These are phyloP conservation scores for Ulmus americana DNA, from an alignment of 331 rosid species.

Conservation along the genomic window DNA sequence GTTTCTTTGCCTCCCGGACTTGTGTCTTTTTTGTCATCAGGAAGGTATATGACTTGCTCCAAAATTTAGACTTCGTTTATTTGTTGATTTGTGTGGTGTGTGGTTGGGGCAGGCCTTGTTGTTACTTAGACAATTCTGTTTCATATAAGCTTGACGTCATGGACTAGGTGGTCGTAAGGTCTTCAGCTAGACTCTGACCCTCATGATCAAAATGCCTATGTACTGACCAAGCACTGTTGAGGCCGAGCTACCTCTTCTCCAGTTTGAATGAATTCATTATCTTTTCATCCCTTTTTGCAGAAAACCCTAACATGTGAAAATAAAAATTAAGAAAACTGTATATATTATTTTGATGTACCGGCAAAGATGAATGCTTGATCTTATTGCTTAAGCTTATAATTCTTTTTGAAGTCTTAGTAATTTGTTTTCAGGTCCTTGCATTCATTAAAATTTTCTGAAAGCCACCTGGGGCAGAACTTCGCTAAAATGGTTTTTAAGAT, in stretches of 20 bases:
- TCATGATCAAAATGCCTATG: neutral
- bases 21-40: constrained; percentile 57
- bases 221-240: neutral
- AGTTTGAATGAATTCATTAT: neutral
- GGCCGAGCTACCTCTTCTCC: neutral
- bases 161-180: neutral
- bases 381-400: neutral
- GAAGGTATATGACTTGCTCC: constrained; percentile 51
- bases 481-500: constrained; percentile 49
- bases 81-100: constrained; percentile 13
- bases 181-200: neutral
- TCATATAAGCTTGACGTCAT: neutral
- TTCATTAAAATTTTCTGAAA: constrained; percentile 57
- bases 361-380: neutral
- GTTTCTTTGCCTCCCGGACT: constrained; percentile 58
- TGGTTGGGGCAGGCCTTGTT: constrained; percentile 5
- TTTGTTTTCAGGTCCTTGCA: constrained; percentile 51
- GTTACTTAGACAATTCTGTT: constrained; percentile 2
- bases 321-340: too few species aligned
- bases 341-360: neutral
- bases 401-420: constrained; percentile 11
- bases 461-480: constrained; percentile 47
- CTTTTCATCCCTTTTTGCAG: neutral
- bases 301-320: neutral
- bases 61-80: constrained; percentile 5